Conservation (phyloP, 306 rosid genomes). For the Sindora glabra region DNA sequence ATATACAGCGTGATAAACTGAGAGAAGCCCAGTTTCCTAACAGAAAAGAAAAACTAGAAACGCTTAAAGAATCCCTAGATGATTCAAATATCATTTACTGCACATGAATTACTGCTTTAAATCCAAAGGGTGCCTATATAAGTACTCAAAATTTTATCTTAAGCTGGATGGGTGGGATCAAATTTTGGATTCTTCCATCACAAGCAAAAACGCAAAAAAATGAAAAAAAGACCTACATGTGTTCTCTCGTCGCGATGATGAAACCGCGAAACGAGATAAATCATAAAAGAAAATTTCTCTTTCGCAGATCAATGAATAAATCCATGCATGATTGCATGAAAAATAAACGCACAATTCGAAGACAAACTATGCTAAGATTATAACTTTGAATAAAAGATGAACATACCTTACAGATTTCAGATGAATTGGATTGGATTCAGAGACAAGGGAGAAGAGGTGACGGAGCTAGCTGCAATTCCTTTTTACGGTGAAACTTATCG, state of each 20-base stretch:
- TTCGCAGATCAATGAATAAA: background rate
- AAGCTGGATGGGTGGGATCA: conserved; percentile 8
- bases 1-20: too few species aligned
- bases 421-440: conserved; percentile 15
- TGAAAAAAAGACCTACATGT: background rate
- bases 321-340: background rate
- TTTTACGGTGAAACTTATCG: too few species aligned
- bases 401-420: conserved; percentile 1
- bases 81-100: background rate
- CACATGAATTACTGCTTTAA: background rate
- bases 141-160: background rate
- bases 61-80: too few species aligned
- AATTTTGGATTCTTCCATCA: background rate
- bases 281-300: background rate
- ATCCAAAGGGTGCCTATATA: too few species aligned
- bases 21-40: too few species aligned
- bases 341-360: background rate
- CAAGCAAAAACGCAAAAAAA: background rate
- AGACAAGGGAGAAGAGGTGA: too few species aligned
- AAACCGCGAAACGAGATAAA: conserved; percentile 9
- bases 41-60: too few species aligned
- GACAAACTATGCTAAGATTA: background rate
- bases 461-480: too few species aligned
- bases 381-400: background rate
- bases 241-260: background rate